Conservation (phyloP, 2,329 filamentous ascomycete species). For the Exophiala dermatitidis region DNA sequence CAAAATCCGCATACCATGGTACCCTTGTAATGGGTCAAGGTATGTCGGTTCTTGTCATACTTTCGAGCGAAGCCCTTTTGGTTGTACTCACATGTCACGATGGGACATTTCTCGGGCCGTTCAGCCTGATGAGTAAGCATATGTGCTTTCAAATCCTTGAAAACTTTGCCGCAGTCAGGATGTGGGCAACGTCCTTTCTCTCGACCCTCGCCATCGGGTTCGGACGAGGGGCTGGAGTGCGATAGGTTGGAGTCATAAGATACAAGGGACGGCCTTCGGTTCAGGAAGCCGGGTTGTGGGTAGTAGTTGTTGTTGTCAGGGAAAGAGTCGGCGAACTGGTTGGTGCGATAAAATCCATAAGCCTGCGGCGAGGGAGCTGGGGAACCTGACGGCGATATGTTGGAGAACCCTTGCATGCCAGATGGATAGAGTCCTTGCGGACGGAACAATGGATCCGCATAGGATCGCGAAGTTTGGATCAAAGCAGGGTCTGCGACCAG, state of each 20-base stretch:
- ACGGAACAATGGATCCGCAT: slow-evolving; percentile 11
- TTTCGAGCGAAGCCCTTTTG: slow-evolving; percentile 87
- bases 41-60: slow-evolving; percentile 94
- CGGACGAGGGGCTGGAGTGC: slow-evolving; percentile 52
- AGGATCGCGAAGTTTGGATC: slow-evolving; percentile 16
- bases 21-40: slow-evolving; percentile 90
- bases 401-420: slow-evolving; percentile 24
- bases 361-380: slow-evolving; percentile 29
- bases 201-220: slow-evolving; percentile 52
- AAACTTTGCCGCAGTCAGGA: slow-evolving; percentile 73
- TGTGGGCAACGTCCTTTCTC: slow-evolving; percentile 69
- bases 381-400: slow-evolving; percentile 33
- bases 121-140: slow-evolving; percentile 91
- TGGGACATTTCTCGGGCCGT: slow-evolving; percentile 89
- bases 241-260: slow-evolving; percentile 63
- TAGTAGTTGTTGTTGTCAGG: slow-evolving; percentile 26
- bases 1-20: slow-evolving; percentile 97
- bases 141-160: slow-evolving; percentile 89
- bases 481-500: slow-evolving; percentile 20
- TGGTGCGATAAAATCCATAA: slow-evolving; percentile 27
- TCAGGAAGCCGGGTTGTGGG: slow-evolving; percentile 26
- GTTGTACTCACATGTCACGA: slow-evolving; percentile 85
- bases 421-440: slow-evolving; percentile 30
- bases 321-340: slow-evolving; percentile 27
- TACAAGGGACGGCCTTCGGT: slow-evolving; percentile 49